Conservation (phyloP, 75 land plant genomes). For the Cupressus sempervirens region DNA sequence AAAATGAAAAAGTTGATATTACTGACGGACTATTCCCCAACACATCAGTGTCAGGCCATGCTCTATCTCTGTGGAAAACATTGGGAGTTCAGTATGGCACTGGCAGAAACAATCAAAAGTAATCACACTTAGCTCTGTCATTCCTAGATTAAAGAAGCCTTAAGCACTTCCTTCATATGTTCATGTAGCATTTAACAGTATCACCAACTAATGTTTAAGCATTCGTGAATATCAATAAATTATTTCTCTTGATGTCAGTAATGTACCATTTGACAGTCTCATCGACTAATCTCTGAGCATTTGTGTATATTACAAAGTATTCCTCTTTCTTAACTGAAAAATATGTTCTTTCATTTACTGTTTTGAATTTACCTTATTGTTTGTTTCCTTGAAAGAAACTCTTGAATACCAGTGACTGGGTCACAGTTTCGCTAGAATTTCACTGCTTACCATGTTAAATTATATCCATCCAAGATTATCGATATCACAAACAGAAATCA, state of each 20-base stretch:
- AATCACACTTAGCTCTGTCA: background rate
- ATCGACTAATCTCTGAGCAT: background rate
- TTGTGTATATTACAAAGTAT: background rate
- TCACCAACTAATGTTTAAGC: too few relatives aligned
- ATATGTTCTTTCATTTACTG: background rate
- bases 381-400: background rate
- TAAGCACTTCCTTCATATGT: background rate
- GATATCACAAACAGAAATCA: background rate
- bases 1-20: too few relatives aligned
- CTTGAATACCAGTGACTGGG: background rate
- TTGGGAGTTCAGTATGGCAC: background rate
- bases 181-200: background rate
- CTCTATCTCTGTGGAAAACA: background rate
- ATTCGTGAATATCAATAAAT: too few relatives aligned
- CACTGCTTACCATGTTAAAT: background rate
- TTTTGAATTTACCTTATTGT: background rate
- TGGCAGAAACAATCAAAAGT: background rate
- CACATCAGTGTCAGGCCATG: background rate
- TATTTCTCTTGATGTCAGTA: background rate
- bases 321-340: background rate
- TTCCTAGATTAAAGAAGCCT: background rate
- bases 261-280: background rate
- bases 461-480: background rate
- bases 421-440: background rate
- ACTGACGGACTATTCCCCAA: background rate